A percentile compares a stretch with the other conserved stretches of the same genome.
Evolutionary conservation across 495 filamentous ascomycete species (phyloP).

Genomic region (Xylaria longipes): DNA sequence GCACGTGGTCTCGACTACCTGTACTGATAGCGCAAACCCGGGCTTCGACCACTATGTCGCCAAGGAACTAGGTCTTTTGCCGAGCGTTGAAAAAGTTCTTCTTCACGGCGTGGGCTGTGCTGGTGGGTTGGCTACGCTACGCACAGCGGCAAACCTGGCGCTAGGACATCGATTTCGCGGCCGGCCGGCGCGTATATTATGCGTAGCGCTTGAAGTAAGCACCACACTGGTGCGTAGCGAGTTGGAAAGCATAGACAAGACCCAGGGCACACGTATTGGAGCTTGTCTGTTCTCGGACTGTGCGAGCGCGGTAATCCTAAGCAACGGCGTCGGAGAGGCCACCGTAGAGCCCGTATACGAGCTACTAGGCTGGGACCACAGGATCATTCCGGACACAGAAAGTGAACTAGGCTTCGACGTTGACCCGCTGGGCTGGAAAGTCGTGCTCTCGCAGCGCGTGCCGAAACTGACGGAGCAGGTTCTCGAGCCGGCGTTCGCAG

Average conservation of each 20-base stretch:
- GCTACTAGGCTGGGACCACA: conserved; percentile 65
- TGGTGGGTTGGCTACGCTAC: conserved; percentile 68
- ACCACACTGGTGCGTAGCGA: conserved; percentile 65
- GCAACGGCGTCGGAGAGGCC: conserved; percentile 57
- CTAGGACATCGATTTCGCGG: conserved; percentile 59
- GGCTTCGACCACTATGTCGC: conserved; percentile 70
- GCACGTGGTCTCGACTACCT: conserved; percentile 70
- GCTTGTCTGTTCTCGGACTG: conserved; percentile 68
- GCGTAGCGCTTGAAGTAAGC: conserved; percentile 66
- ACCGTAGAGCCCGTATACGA: conserved; percentile 55
- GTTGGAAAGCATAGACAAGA: conserved; percentile 59
- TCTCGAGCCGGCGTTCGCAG: conserved; percentile 56
- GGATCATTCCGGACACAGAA: conserved; percentile 61
- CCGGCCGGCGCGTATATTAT: conserved; percentile 61
- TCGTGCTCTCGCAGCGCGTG: conserved; percentile 63
- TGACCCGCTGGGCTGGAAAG: conserved; percentile 67
- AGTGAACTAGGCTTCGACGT: conserved; percentile 65
- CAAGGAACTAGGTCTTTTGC: conserved; percentile 57
- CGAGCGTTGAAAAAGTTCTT: conserved; percentile 61
- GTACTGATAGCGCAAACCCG: conserved; percentile 71
- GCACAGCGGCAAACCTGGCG: conserved; percentile 67
- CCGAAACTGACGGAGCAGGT: conserved; percentile 56
- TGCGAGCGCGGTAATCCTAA: conserved; percentile 63
- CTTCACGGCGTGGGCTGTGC: conserved; percentile 67
- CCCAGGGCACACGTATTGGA: conserved; percentile 63